Conservation (phyloP, 805 yeast species). For the Kuraishia capsulata region DNA sequence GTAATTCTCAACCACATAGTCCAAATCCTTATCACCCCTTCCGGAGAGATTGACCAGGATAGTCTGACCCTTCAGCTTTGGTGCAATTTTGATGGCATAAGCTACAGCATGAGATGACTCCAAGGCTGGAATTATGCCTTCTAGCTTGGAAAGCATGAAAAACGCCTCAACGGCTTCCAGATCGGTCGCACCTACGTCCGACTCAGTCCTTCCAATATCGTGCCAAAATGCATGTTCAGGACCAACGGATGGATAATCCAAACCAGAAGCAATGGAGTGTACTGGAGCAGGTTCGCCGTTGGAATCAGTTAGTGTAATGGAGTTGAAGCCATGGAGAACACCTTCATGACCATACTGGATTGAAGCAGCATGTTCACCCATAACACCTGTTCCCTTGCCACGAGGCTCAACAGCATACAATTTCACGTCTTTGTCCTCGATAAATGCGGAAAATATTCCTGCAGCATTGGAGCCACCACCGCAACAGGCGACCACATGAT, state of each 20-base stretch:
- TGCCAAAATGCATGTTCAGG: constrained; percentile 7
- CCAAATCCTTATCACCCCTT: constrained; percentile 7
- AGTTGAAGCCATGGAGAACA: constrained; percentile 7
- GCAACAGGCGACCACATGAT: constrained; percentile 9
- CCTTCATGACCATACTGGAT: constrained; percentile 4
- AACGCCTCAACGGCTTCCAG: constrained; percentile 6
- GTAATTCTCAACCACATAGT: constrained; percentile 6
- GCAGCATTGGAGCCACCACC: constrained; percentile 10
- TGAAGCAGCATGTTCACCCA: constrained; percentile 8
- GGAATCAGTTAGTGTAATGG: constrained; percentile 3
- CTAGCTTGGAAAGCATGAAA: constrained; percentile 6
- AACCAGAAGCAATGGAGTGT: constrained; percentile 7
- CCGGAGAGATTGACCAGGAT: constrained; percentile 4
- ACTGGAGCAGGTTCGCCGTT: constrained; percentile 6
- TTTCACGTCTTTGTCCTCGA: constrained; percentile 8
- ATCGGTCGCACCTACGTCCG: constrained; percentile 6
- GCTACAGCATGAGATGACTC: constrained; percentile 4
- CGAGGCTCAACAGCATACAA: constrained; percentile 8
- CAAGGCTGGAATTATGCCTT: constrained; percentile 6
- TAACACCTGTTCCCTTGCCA: constrained; percentile 6
- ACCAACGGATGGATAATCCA: constrained; percentile 7
- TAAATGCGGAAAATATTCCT: constrained; percentile 8
- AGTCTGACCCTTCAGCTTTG: constrained; percentile 1
- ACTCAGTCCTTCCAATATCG: constrained; percentile 5
- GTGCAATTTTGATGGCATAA: constrained; percentile 2